Conservation (phyloP, 1,284 basidiomycete genomes). For the Pisolithus thermaeus region DNA sequence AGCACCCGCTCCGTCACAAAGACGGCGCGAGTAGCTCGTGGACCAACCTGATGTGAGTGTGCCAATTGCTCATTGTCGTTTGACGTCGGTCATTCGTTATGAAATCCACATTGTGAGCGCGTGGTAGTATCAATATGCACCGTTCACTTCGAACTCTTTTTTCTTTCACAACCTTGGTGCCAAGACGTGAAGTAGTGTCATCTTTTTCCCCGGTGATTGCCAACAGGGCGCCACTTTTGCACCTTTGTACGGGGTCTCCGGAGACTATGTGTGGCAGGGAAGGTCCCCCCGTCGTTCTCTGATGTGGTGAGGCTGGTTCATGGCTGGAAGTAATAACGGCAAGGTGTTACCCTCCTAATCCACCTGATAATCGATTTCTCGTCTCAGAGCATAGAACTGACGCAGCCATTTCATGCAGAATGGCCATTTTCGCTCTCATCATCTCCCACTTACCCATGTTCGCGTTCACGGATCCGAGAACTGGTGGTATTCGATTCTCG, state of each 20-base stretch:
- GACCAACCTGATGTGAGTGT: slow-evolving; percentile 61
- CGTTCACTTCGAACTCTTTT: not conserved
- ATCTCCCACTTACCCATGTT: slow-evolving; percentile 27
- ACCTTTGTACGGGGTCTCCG: not conserved
- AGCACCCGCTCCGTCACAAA: slow-evolving; percentile 65
- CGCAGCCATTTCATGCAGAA: slow-evolving; percentile 28
- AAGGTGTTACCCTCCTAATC: not conserved
- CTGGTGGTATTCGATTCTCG: slow-evolving; percentile 27
- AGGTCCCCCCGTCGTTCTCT: not conserved
- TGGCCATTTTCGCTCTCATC: slow-evolving; percentile 28
- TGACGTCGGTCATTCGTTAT: slow-evolving; percentile 8
- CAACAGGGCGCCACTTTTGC: not conserved
- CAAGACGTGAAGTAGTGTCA: not conserved
- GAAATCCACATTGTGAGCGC: not conserved
- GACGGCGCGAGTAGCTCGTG: slow-evolving; percentile 49
- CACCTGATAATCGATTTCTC: not conserved
- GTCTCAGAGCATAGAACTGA: slow-evolving; percentile 18
- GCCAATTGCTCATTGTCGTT: slow-evolving; percentile 1
- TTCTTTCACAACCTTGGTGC: not conserved
- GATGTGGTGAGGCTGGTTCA: no score
- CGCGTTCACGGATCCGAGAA: slow-evolving; percentile 27
- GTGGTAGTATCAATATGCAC: not conserved
- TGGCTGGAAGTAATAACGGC: not conserved
- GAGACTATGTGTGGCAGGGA: not conserved
- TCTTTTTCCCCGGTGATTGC: not conserved